Base-by-base conservation (phyloP, 805 yeast genomes). In the Kluyveromyces aestuarii region DNA sequence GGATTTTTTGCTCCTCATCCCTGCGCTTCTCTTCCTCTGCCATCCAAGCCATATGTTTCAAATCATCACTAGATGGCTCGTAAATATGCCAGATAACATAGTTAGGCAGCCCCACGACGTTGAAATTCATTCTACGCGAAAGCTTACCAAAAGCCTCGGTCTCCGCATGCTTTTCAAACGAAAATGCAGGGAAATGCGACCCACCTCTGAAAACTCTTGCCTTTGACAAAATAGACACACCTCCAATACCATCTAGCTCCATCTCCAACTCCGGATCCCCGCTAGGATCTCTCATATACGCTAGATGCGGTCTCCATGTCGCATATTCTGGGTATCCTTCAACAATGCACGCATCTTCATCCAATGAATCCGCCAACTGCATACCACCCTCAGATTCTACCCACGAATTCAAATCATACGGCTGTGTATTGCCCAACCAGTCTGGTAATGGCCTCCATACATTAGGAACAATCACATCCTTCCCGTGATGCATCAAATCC, bases 271-370 rank as follows among this genome's bases (percentile, higher is more conserved):
- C 91, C 6, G 95, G 91, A 67, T 89, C 95, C 21, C 98, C 99
- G 60, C 86, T 82, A 2, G 96, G 96, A 60, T 90, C 97, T 57
- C 98, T 75, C 64, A 91, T 75, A 62, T 93, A 91, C 0, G 98
- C 98, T 55, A 91, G 73, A 69, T 91, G 98, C 1, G 96, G 95
- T 68, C 99, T 77, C 97, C 98, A 91, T 1, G 99, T 91, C 40
- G 95, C 96, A 66, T 88, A 93, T 69, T 91, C 99, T 21, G 88
- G 95, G 65, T 89, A 89, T 14, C 99, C 99, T 70, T 91, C 99
- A 13, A 91, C 99, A 50, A 91, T 90, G 48, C 91, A 96, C 1
- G 95, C 95, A 68, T 91, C 96, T 66, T 90, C 98, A 61, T 84
- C 91, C 49, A 91, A 72, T 33, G 73, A 64, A 39, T 80, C 80